Evolutionary conservation across 73 alveolate genomes (phyloP).

Genomic region (Diophrys appendiculata): DNA sequence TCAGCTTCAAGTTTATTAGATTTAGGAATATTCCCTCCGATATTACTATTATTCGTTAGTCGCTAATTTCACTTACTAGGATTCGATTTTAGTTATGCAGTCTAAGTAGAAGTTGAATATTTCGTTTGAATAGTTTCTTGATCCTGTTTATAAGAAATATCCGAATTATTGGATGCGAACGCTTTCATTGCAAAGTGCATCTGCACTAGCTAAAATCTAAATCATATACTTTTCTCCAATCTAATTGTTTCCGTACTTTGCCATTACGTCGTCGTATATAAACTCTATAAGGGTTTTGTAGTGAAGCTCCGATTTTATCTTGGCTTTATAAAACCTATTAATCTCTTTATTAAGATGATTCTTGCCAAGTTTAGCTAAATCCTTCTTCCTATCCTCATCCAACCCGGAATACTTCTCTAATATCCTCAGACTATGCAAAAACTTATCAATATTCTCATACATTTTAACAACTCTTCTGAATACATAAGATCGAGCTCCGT

Average conservation of each 20-base stretch:
- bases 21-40: no score
- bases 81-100: conserved; percentile 2
- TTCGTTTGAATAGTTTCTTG: conserved; percentile 31
- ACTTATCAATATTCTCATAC: conserved; percentile 12
- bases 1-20: no score
- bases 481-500: conserved; percentile 25
- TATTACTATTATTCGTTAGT: no score
- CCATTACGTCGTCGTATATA: conserved; percentile 37
- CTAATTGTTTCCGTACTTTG: conserved; percentile 37
- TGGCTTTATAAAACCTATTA: conserved; percentile 6
- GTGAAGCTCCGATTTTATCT: conserved; percentile 4
- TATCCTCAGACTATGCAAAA: not conserved
- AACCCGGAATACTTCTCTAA: conserved; percentile 27
- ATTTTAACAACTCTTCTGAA: conserved; percentile 18
- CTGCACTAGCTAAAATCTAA: conserved; percentile 39
- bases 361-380: conserved; percentile 36
- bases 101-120: conserved; percentile 11
- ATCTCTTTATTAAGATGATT: conserved; percentile 40
- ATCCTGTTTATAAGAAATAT: no score
- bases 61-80: no score
- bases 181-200: no score
- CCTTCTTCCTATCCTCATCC: conserved; percentile 37
- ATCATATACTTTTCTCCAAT: conserved; percentile 37
- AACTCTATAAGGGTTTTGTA: conserved; percentile 20
- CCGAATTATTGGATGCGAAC: no score